Percentiles rank a stretch among this genome's conserved stretches.
These are phyloP conservation scores for Amanita jacksonii DNA, from an alignment of 768 basidiomycete genomes.

Conservation along the genomic window DNA sequence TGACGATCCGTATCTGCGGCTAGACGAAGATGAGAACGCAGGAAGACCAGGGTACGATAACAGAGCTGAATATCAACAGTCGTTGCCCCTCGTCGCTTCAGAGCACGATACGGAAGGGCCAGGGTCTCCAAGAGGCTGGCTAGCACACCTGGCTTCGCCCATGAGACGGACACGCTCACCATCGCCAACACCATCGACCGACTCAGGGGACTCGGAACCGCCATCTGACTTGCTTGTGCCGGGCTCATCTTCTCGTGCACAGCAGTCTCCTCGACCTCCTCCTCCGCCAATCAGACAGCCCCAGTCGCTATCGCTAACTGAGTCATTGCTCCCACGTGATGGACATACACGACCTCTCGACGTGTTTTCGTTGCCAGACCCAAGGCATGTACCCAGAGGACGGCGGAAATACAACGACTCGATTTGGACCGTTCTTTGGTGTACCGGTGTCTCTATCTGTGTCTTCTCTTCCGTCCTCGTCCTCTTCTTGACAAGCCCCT, in stretches of 20 bases:
- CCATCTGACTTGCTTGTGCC: conserved; percentile 34
- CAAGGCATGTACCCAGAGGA: conserved; percentile 50
- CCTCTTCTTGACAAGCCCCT: conserved; percentile 47
- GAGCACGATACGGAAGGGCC: conserved; percentile 24
- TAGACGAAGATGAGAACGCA: conserved; percentile 53
- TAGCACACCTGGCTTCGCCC: conserved; percentile 68
- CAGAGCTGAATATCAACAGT: conserved; percentile 22
- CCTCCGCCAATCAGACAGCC: conserved; percentile 26
- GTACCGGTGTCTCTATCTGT: conserved; percentile 46
- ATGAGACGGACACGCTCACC: conserved; percentile 30
- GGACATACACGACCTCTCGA: conserved; percentile 53
- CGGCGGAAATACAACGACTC: conserved; percentile 70
- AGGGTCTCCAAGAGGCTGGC: conserved; percentile 48
- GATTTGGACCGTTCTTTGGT: conserved; percentile 62
- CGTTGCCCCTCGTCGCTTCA: conserved; percentile 28
- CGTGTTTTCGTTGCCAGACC: conserved; percentile 72
- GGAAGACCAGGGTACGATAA: conserved; percentile 22
- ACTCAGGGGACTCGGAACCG: conserved; percentile 30
- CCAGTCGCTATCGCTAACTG: conserved; percentile 61
- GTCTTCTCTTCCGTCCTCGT: conserved; percentile 55
- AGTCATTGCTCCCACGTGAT: conserved; percentile 71
- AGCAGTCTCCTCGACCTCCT: conserved; percentile 34
- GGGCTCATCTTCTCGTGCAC: conserved; percentile 19
- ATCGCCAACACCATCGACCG: conserved; percentile 34
- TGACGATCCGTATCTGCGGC: conserved; percentile 69